A percentile compares a stretch with the other conserved stretches of the same genome.
These are phyloP conservation scores for Omphalotus guepiniiformis DNA, from an alignment of 768 basidiomycete genomes.

Conservation along the genomic window DNA sequence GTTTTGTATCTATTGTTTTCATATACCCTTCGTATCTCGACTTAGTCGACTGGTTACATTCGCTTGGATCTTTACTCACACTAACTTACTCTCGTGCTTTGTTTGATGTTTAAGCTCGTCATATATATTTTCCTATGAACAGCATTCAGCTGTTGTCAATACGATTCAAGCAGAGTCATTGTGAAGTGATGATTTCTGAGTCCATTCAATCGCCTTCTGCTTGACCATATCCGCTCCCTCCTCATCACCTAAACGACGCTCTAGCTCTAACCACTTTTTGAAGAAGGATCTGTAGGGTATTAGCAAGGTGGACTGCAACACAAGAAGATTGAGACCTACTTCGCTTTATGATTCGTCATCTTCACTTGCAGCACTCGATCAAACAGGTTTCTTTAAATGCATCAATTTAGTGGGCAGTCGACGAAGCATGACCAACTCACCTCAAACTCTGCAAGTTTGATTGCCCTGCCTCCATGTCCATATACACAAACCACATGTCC, in stretches of 20 bases:
- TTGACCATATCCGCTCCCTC: conserved; percentile 80
- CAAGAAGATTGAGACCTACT: conserved; percentile 48
- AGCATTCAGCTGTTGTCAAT: conserved; percentile 23
- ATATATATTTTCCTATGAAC: conserved; percentile 30
- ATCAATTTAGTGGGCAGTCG: conserved; percentile 2
- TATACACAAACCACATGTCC: conserved; percentile 94
- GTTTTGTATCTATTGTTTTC: conserved; percentile 27
- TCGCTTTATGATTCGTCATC: conserved; percentile 93
- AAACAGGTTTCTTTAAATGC: conserved; percentile 68
- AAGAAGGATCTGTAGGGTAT: conserved; percentile 69
- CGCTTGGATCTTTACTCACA: conserved; percentile 50
- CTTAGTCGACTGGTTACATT: conserved; percentile 38
- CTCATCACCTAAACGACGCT: conserved; percentile 82
- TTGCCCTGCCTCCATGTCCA: conserved; percentile 90
- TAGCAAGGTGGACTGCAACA: conserved; percentile 1
- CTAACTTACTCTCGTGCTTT: conserved; percentile 30
- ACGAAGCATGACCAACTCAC: conserved; percentile 32
- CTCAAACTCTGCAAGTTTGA: conserved; percentile 74
- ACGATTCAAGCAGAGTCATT: conserved; percentile 27
- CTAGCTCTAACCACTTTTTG: conserved; percentile 95
- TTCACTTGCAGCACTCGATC: conserved; percentile 78
- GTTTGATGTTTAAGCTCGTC: conserved; percentile 20
- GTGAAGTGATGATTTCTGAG: conserved; percentile 54
- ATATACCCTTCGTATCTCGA: conserved; percentile 42
- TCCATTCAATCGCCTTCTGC: conserved; percentile 89